Conservation (phyloP, 768 basidiomycete genomes). For the Galerina sulciceps region DNA sequence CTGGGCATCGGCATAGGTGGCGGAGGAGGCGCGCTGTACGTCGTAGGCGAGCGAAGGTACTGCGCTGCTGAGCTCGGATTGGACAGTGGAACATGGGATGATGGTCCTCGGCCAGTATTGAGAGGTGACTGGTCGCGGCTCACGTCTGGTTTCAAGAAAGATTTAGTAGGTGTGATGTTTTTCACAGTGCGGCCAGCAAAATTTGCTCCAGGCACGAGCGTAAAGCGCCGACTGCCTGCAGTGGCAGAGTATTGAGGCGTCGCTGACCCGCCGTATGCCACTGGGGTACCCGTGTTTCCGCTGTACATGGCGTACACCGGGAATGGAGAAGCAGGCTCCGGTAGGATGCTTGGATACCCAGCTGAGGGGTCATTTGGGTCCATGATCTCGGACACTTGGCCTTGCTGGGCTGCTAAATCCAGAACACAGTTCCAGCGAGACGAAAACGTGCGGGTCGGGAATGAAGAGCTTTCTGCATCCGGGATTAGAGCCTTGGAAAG, state of each 20-base stretch:
- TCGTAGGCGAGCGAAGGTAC: slow-evolving; percentile 55
- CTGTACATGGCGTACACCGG: slow-evolving; percentile 45
- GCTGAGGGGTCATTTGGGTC: slow-evolving; percentile 36
- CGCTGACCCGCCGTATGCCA: slow-evolving; percentile 16
- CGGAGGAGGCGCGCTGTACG: slow-evolving; percentile 52
- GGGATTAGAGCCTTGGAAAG: slow-evolving; percentile 20
- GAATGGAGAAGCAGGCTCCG: slow-evolving; percentile 83
- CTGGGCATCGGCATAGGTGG: slow-evolving; percentile 25
- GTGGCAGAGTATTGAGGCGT: slow-evolving; percentile 43
- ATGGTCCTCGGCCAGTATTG: slow-evolving; percentile 24
- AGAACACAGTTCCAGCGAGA: slow-evolving; percentile 92
- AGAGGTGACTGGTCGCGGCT: slow-evolving; percentile 26
- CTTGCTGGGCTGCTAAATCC: slow-evolving; percentile 60
- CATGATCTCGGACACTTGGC: slow-evolving; percentile 30
- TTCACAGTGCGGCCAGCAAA: slow-evolving; percentile 28
- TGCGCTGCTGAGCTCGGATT: slow-evolving; percentile 32
- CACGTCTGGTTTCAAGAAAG: slow-evolving; percentile 15
- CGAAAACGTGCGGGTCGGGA: slow-evolving; percentile 76
- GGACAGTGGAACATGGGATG: slow-evolving; percentile 38
- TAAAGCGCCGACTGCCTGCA: slow-evolving; percentile 58
- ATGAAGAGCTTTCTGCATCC: slow-evolving; percentile 32
- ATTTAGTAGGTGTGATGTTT: slow-evolving; percentile 23
- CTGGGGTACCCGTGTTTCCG: slow-evolving; percentile 19
- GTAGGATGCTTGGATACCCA: slow-evolving; percentile 51
- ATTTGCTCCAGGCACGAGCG: slow-evolving; percentile 26